phyloP scores from a whole-genome alignment of 2,329 filamentous ascomycete genomes.

The Colletotrichum karsti region DNA sequence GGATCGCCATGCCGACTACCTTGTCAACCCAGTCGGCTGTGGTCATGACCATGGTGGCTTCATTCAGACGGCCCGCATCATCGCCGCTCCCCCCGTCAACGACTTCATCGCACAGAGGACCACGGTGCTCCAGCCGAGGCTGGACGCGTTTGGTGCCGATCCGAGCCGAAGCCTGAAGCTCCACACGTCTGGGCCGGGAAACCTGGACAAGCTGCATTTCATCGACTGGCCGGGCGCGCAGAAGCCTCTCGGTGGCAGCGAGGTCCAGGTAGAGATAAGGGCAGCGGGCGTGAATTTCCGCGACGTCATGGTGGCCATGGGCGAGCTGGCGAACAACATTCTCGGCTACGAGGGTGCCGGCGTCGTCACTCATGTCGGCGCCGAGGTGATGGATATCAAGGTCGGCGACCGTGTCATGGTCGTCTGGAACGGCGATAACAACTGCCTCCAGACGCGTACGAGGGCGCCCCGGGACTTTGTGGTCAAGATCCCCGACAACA shows the following conservation, averaged over 20 bases:
- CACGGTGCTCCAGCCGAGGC: neutral
- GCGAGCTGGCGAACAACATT: slow-evolving; percentile 32
- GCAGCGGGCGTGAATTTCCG: slow-evolving; percentile 43
- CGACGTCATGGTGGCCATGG: slow-evolving; percentile 43
- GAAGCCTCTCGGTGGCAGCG: slow-evolving; percentile 27
- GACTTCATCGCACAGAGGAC: slow-evolving; percentile 5
- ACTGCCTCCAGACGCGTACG: neutral
- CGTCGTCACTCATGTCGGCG: slow-evolving; percentile 30
- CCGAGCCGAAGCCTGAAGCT: slow-evolving; percentile 9
- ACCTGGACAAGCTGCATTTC: slow-evolving; percentile 38
- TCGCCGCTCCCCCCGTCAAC: slow-evolving; percentile 4
- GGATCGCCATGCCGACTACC: neutral
- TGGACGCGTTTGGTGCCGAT: slow-evolving; percentile 17
- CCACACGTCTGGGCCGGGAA: slow-evolving; percentile 32
- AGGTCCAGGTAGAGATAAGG: slow-evolving; percentile 40
- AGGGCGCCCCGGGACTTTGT: neutral
- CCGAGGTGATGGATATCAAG: slow-evolving; percentile 23
- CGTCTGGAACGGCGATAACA: neutral
- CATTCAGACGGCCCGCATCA: slow-evolving; percentile 2
- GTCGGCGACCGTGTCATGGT: slow-evolving; percentile 14
- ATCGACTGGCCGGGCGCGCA: slow-evolving; percentile 32
- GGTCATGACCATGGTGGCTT: neutral
- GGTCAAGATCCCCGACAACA: slow-evolving; percentile 39
- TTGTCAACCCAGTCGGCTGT: neutral
- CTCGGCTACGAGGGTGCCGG: slow-evolving; percentile 38